Evolutionary conservation across 306 rosid genomes (phyloP), one percentile per base, ranked within the genome.

Genomic region (Betula pendula): DNA sequence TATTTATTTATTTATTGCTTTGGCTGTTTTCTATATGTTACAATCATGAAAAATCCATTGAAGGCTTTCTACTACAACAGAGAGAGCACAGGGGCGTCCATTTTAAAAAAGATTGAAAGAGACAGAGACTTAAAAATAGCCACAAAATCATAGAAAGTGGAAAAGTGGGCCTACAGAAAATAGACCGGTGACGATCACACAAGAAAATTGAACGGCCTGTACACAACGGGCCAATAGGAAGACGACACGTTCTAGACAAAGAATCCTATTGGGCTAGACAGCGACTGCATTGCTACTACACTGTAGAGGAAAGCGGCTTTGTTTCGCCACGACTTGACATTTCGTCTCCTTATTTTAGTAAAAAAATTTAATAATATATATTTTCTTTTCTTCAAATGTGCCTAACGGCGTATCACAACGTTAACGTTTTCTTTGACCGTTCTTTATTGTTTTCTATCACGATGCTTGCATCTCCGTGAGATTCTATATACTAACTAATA

Each of bases 221-320:
- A 66, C 8, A 45, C 74, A 16, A 29, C 7, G 17, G 9, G 2
- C 75, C 38, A 77, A 69, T 70, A 11, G 22, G 4, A 20, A n/a
- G 38, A 8, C 6, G 65, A 56, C 76, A 78, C 31, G 27, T 45
- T 8, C 8, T 12, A 10, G 20, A 6, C 1, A 42, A 58, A 2
- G 5, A 17, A 9, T 69, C 17, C 71, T 22, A 45, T 58, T 77
- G 69, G 70, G 22, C 47, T 3, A 0, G 49, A 55, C 49, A 45
- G 14, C 0, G 76, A 31, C 58, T 45, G 50, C 53, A 11, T 19
- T 4, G 43, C 29, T 8, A 4, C 12, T n/a, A 24, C 43, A 47
- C 77, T 40, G 66, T 19, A 63, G 31, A 25, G 33, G 67, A 72
- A 79, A 63, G 60, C 72, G 49, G 65, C 81, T 49, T 14, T 58